A percentile compares a stretch with the other conserved stretches of the same genome.
phyloP scores from a whole-genome alignment of 2,329 filamentous ascomycete genomes.

The Colletotrichum agaves region DNA sequence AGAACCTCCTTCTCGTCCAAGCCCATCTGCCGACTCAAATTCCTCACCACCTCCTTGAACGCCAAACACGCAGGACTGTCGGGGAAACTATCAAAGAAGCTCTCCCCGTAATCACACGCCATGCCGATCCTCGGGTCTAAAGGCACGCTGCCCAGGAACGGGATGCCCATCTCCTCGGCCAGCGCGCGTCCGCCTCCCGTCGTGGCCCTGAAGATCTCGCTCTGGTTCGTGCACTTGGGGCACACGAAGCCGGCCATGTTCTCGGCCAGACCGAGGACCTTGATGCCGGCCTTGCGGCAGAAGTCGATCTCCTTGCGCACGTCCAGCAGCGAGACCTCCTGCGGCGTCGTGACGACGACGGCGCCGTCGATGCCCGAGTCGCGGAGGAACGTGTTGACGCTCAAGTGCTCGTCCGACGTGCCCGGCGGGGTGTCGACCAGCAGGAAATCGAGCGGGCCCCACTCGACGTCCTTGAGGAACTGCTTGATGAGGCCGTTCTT shows the following conservation, averaged over 20 bases:
- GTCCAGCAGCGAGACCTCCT: constrained; percentile 91
- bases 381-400: constrained; percentile 90
- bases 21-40: constrained; percentile 74
- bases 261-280: constrained; percentile 89
- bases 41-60: constrained; percentile 81
- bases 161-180: constrained; percentile 87
- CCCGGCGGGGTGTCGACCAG: constrained; percentile 96
- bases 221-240: constrained; percentile 84
- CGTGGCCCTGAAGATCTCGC: constrained; percentile 89
- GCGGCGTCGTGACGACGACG: constrained; percentile 91
- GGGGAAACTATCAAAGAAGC: constrained; percentile 92
- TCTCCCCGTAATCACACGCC: constrained; percentile 97
- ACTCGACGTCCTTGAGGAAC: constrained; percentile 97
- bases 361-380: constrained; percentile 94
- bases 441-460: constrained; percentile 93
- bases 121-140: constrained; percentile 94
- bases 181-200: constrained; percentile 87
- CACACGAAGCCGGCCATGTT: constrained; percentile 99
- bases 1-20: constrained; percentile 67
- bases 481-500: constrained; percentile 99
- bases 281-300: constrained; percentile 92
- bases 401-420: constrained; percentile 94
- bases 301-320: constrained; percentile 98
- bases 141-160: constrained; percentile 89
- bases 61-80: constrained; percentile 91